Evolutionary conservation across 2,329 filamentous ascomycete species (phyloP).

Genomic region (Coleophoma eucalyptorum): DNA sequence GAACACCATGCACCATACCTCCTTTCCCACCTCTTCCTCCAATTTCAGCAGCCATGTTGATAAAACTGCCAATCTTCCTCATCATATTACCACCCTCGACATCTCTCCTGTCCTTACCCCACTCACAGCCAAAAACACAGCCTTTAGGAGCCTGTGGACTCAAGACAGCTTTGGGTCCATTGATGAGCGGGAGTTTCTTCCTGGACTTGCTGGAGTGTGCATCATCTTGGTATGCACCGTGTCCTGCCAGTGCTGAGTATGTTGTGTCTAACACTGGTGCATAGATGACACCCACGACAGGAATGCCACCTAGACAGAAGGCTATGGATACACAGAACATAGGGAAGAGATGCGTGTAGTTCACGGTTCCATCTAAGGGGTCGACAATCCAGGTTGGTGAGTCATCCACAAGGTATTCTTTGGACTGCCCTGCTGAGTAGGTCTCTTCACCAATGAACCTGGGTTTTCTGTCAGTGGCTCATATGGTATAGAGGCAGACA

Average conservation of each 20-base stretch:
- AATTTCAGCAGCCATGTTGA: slow-evolving; percentile 69
- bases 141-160: slow-evolving; percentile 61
- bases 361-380: slow-evolving; percentile 74
- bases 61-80: slow-evolving; percentile 69
- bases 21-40: slow-evolving; percentile 61
- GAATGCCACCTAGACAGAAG: slow-evolving; percentile 55
- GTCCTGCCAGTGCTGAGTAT: slow-evolving; percentile 63
- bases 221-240: slow-evolving; percentile 54
- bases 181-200: slow-evolving; percentile 61
- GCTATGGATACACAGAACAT: slow-evolving; percentile 80
- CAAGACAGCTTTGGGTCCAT: slow-evolving; percentile 58
- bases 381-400: slow-evolving; percentile 73
- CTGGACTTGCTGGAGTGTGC: slow-evolving; percentile 33
- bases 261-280: slow-evolving; percentile 67
- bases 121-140: slow-evolving; percentile 73
- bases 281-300: slow-evolving; percentile 68
- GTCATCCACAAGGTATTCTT: slow-evolving; percentile 62
- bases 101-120: slow-evolving; percentile 74
- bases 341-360: slow-evolving; percentile 76
- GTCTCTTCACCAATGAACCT: slow-evolving; percentile 77
- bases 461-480: not conserved
- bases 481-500: not conserved
- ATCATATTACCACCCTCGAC: slow-evolving; percentile 62
- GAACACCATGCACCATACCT: slow-evolving; percentile 75
- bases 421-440: slow-evolving; percentile 64